Conservation (phyloP, 441 rosid species). For the Gossypium schwendimanii region DNA sequence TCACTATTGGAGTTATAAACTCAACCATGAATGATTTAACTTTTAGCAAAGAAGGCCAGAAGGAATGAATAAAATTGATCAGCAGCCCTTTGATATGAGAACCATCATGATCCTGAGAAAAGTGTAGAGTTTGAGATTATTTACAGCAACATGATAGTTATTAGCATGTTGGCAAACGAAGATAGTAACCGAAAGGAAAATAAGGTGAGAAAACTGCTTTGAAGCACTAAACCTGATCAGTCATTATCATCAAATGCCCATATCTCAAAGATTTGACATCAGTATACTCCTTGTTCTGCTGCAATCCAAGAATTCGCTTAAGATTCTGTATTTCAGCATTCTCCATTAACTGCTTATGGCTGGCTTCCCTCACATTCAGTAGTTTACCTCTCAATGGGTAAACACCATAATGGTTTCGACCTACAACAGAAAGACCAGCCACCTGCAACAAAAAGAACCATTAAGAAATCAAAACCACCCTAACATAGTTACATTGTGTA, state of each 20-base stretch:
- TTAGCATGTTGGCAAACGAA: not conserved
- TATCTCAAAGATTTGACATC: slow-evolving; percentile 76
- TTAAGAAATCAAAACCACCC: not conserved
- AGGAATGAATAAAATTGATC: slow-evolving; percentile 85
- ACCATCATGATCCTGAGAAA: slow-evolving; percentile 87
- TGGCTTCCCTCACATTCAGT: slow-evolving; percentile 94
- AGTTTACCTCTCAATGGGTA: slow-evolving; percentile 90
- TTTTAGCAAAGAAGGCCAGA: slow-evolving; percentile 90
- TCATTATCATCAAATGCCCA: slow-evolving; percentile 97
- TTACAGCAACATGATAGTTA: not conserved
- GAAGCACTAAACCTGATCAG: slow-evolving; percentile 64
- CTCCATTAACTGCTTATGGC: slow-evolving; percentile 64
- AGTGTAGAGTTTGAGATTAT: not conserved
- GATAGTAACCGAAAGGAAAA: not conserved
- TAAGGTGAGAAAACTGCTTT: not conserved
- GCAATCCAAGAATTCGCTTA: slow-evolving; percentile 89
- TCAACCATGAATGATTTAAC: slow-evolving; percentile 84
- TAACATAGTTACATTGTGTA: not conserved
- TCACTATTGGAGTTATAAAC: slow-evolving; percentile 92
- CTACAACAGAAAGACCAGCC: slow-evolving; percentile 71
- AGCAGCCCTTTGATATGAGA: slow-evolving; percentile 92
- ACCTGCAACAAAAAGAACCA: slow-evolving; percentile 35
- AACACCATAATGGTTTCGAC: slow-evolving; percentile 69
- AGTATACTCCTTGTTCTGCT: slow-evolving; percentile 64
- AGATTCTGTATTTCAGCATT: slow-evolving; percentile 75